A percentile compares a stretch with the other conserved stretches of the same genome.
These are phyloP conservation scores for Chrysosporium queenslandicum DNA, from an alignment of 2,329 filamentous ascomycete genomes.

Conservation along the genomic window DNA sequence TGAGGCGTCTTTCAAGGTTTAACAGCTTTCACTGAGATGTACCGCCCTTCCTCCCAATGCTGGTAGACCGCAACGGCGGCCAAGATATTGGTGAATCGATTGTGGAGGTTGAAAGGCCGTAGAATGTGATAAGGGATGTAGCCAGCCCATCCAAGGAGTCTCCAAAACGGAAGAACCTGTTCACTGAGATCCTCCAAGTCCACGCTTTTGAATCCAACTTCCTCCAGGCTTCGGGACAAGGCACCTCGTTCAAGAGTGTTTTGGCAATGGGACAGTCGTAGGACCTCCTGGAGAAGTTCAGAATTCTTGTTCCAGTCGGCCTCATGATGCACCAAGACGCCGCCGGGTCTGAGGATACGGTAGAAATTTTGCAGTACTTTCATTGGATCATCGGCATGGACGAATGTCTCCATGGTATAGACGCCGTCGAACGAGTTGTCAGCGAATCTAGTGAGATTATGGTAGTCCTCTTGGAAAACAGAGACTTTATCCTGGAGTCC, in stretches of 20 bases:
- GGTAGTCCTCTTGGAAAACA: constrained; percentile 42
- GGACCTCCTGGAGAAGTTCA: constrained; percentile 7
- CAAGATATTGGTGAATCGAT: constrained; percentile 5
- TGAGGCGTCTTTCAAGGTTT: constrained; percentile 1
- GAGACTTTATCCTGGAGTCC: constrained; percentile 31
- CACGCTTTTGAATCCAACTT: constrained; percentile 10
- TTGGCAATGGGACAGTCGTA: constrained; percentile 1
- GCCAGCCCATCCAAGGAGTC: not conserved
- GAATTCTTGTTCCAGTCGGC: constrained; percentile 3
- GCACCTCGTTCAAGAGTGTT: constrained; percentile 10
- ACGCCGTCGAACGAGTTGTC: constrained; percentile 40
- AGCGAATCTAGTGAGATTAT: constrained; percentile 38
- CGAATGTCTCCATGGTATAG: constrained; percentile 50
- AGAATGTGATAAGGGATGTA: constrained; percentile 10
- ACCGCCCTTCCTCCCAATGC: constrained; percentile 1
- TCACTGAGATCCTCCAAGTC: constrained; percentile 7
- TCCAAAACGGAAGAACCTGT: not conserved
- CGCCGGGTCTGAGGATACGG: constrained; percentile 42
- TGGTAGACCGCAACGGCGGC: constrained; percentile 9
- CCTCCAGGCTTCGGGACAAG: not conserved
- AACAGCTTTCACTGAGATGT: constrained; percentile 10
- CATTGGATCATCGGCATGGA: constrained; percentile 43
- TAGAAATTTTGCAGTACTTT: constrained; percentile 40
- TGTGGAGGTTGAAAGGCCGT: constrained; percentile 2
- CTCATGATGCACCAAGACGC: constrained; percentile 19